Evolutionary conservation across 2,329 filamentous ascomycete genomes (phyloP).

Genomic region (Fusarium musae): DNA sequence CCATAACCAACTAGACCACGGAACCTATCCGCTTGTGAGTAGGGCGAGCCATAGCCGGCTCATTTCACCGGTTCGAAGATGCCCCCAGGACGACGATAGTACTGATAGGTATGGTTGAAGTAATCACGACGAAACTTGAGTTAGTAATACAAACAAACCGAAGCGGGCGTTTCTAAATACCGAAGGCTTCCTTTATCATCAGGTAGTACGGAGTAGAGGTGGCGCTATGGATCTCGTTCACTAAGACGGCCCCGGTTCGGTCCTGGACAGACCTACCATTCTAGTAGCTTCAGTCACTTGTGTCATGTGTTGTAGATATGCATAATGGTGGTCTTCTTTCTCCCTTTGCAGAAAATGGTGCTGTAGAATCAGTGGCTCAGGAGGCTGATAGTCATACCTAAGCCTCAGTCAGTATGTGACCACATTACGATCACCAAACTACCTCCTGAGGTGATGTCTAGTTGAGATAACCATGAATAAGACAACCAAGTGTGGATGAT

Average conservation of each 20-base stretch:
- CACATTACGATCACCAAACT: not conserved
- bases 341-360: not conserved
- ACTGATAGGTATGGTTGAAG: not conserved
- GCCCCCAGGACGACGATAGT: not conserved
- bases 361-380: not conserved
- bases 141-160: not conserved
- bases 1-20: slow-evolving; percentile 44
- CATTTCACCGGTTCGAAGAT: not conserved
- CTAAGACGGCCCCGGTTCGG: not conserved
- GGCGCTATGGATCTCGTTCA: not conserved
- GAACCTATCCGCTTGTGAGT: slow-evolving; percentile 13
- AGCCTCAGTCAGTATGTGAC: not conserved
- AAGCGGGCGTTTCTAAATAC: not conserved
- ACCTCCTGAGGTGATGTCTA: not conserved
- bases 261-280: not conserved
- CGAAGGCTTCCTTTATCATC: not conserved
- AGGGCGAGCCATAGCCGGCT: not conserved
- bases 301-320: too few species aligned
- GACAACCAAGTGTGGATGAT: not conserved
- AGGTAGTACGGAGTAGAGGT: not conserved
- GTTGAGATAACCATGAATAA: not conserved
- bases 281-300: not conserved
- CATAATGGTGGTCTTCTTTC: not conserved
- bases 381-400: not conserved
- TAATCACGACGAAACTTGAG: not conserved